Evolutionary conservation across 331 rosid genomes (phyloP).

Genomic region (Prunus yedoensis): DNA sequence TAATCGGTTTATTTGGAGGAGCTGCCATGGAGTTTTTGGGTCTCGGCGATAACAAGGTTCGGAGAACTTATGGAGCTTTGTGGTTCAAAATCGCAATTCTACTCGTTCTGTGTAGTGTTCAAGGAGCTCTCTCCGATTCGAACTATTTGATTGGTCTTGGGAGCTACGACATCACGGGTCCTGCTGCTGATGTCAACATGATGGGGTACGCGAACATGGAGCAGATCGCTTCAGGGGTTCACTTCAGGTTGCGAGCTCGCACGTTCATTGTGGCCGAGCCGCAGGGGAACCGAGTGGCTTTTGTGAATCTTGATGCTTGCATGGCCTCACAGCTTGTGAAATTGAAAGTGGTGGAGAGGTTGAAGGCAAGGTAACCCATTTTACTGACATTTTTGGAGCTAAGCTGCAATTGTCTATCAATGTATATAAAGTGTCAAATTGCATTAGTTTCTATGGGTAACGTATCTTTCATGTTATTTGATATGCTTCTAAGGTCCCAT

Average conservation of each 20-base stretch:
- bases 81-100: constrained; percentile 40
- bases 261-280: constrained; percentile 73
- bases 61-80: constrained; percentile 34
- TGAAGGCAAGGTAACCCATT: constrained; percentile 66
- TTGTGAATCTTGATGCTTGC: constrained; percentile 93
- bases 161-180: constrained; percentile 96
- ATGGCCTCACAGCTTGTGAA: constrained; percentile 86
- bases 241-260: constrained; percentile 79
- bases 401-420: neutral
- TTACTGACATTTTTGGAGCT: neutral
- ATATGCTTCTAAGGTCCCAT: neutral
- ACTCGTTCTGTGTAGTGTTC: constrained; percentile 35
- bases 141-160: constrained; percentile 78
- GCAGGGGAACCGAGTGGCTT: constrained; percentile 66
- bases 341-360: constrained; percentile 70
- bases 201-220: constrained; percentile 85
- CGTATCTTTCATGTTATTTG: neutral
- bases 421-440: neutral
- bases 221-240: constrained; percentile 77
- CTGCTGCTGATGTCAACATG: constrained; percentile 94
- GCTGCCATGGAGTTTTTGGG: constrained; percentile 49
- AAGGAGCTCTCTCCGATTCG: constrained; percentile 41
- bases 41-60: constrained; percentile 16
- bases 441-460: neutral
- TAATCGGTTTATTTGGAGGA: constrained; percentile 17